These are phyloP conservation scores for Oryza longistaminata DNA, from an alignment of 176 grass and related monocot species.

Conservation along the genomic window DNA sequence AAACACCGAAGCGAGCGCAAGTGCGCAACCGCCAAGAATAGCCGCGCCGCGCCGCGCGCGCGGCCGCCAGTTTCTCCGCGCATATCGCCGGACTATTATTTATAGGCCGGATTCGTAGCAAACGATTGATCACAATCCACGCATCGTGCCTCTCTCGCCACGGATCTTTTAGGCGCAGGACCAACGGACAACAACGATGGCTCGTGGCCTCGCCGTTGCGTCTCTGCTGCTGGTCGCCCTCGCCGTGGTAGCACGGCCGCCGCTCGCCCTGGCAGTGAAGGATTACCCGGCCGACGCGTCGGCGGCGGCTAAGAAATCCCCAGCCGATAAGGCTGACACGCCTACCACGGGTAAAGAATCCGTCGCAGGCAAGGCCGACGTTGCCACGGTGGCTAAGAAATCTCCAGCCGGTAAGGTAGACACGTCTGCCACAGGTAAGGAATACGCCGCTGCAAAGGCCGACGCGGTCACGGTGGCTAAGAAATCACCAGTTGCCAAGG, in stretches of 20 bases:
- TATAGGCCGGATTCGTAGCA: background rate
- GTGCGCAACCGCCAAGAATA: background rate
- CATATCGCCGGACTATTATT: background rate
- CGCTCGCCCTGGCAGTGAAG: background rate
- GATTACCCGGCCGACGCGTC: background rate
- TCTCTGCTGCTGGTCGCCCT: background rate
- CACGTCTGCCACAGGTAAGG: too few species aligned
- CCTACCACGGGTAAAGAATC: background rate
- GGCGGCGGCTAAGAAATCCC: too few species aligned
- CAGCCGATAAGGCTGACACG: too few species aligned
- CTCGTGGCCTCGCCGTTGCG: background rate
- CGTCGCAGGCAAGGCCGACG: background rate
- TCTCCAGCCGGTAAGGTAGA: too few species aligned
- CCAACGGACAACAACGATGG: background rate
- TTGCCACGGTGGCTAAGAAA: too few species aligned
- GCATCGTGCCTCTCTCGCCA: background rate
- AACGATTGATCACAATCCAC: background rate
- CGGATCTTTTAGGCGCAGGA: background rate
- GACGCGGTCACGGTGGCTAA: accelerated
- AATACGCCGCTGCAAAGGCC: too few species aligned
- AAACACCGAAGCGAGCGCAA: background rate
- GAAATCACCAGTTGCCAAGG: background rate
- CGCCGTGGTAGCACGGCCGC: background rate
- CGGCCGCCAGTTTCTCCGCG: background rate
- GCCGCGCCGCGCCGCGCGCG: background rate